Percentiles rank a stretch among this genome's conserved stretches.
Evolutionary conservation across 1,284 basidiomycete genomes (phyloP).

Genomic region (Xerocomus cyaneibrunnescens): DNA sequence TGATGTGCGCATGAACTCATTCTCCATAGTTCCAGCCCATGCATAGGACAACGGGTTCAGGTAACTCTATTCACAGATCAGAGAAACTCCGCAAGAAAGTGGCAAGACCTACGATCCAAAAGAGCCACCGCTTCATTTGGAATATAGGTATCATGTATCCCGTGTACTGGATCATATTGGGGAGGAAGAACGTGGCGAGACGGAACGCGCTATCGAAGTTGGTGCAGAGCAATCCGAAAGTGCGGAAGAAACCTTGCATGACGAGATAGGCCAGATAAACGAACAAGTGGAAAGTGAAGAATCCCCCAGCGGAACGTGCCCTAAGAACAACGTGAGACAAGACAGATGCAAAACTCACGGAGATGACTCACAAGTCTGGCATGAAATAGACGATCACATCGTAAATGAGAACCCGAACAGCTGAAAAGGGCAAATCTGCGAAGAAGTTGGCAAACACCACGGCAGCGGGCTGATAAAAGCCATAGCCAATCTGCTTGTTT

Average conservation of each 20-base stretch:
- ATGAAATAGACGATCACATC: slow-evolving; percentile 78
- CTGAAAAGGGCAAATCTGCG: slow-evolving; percentile 75
- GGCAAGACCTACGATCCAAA: slow-evolving; percentile 64
- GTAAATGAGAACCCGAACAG: slow-evolving; percentile 61
- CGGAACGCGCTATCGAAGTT: slow-evolving; percentile 68
- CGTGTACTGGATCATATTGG: slow-evolving; percentile 48
- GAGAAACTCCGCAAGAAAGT: background rate
- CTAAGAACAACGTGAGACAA: slow-evolving; percentile 13
- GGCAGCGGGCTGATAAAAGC: slow-evolving; percentile 80
- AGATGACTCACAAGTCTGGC: slow-evolving; percentile 46
- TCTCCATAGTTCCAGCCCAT: slow-evolving; percentile 80
- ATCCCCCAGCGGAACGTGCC: slow-evolving; percentile 58
- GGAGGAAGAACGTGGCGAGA: slow-evolving; percentile 58
- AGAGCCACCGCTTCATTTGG: slow-evolving; percentile 85
- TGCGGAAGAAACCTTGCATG: slow-evolving; percentile 77
- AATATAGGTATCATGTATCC: slow-evolving; percentile 75
- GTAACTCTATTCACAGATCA: slow-evolving; percentile 52
- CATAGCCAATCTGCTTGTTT: slow-evolving; percentile 72
- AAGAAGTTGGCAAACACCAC: slow-evolving; percentile 72
- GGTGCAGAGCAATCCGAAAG: slow-evolving; percentile 62
- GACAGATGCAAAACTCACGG: background rate
- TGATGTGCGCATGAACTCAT: slow-evolving; percentile 76
- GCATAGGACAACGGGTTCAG: slow-evolving; percentile 77
- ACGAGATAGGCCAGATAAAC: slow-evolving; percentile 57
- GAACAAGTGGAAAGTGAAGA: slow-evolving; percentile 74